Conservation (phyloP, 495 filamentous ascomycete species). For the Hyphodiscus hymeniophilus region DNA sequence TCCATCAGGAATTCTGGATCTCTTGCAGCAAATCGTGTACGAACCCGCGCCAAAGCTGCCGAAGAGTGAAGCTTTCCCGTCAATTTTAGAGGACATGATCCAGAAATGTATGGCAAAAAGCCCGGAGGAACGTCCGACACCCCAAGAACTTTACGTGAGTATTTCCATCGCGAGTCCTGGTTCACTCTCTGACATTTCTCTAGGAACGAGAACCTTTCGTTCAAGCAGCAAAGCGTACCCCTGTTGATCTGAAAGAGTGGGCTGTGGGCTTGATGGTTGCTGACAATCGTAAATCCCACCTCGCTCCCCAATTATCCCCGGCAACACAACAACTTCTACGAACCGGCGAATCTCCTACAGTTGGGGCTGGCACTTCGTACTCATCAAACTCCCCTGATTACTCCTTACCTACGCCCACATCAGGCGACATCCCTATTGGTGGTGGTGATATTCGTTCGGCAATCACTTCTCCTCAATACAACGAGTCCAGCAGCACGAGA, state of each 20-base stretch:
- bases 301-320: conserved; percentile 58
- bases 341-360: conserved; percentile 41
- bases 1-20: conserved; percentile 89
- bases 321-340: conserved; percentile 50
- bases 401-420: conserved; percentile 46
- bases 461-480: conserved; percentile 21
- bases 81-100: conserved; percentile 91
- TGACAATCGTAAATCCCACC: conserved; percentile 86
- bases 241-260: conserved; percentile 85
- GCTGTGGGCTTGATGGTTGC: conserved; percentile 83
- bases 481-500: conserved; percentile 8
- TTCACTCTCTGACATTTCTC: conserved; percentile 1
- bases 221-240: conserved; percentile 90
- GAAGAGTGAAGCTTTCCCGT: conserved; percentile 93
- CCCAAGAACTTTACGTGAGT: conserved; percentile 72
- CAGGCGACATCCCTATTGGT: conserved; percentile 59
- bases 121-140: conserved; percentile 80
- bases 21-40: conserved; percentile 95
- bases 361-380: conserved; percentile 16
- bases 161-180: neutral
- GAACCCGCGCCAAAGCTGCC: conserved; percentile 89
- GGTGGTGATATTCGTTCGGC: conserved; percentile 35
- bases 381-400: conserved; percentile 24
- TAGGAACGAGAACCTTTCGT: conserved; percentile 87
- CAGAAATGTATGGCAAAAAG: conserved; percentile 89